A percentile compares a stretch with the other conserved stretches of the same genome.
These are phyloP conservation scores for Ogataea siamensis DNA, from an alignment of 805 yeast species.

Conservation along the genomic window DNA sequence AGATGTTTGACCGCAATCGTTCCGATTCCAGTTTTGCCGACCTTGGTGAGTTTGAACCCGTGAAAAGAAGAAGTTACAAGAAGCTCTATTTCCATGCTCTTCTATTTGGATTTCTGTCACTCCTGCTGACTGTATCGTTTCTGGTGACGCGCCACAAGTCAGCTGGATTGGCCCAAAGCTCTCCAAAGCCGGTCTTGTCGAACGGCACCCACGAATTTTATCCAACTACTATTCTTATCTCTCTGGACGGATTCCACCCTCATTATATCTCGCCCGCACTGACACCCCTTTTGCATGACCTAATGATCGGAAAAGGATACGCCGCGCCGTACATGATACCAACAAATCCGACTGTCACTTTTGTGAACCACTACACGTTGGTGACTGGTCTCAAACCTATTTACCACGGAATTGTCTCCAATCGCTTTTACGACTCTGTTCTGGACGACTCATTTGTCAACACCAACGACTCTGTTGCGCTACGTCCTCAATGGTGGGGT, in stretches of 20 bases:
- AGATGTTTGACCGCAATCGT: slow-evolving; percentile 27
- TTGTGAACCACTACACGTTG: slow-evolving; percentile 90
- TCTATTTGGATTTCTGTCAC: slow-evolving; percentile 7
- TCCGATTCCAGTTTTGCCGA: slow-evolving; percentile 26
- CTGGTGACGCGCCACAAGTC: slow-evolving; percentile 9
- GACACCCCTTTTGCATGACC: slow-evolving; percentile 69
- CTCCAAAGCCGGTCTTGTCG: slow-evolving; percentile 29
- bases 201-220: slow-evolving; percentile 70
- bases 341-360: slow-evolving; percentile 83
- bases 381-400: slow-evolving; percentile 84
- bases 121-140: slow-evolving; percentile 9
- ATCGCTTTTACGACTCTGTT: slow-evolving; percentile 68
- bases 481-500: slow-evolving; percentile 73
- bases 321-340: slow-evolving; percentile 87
- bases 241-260: slow-evolving; percentile 91
- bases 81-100: slow-evolving; percentile 8
- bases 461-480: slow-evolving; percentile 51
- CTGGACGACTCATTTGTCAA: slow-evolving; percentile 58
- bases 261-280: slow-evolving; percentile 63
- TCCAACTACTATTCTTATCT: slow-evolving; percentile 78
- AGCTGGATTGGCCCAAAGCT: neutral
- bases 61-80: slow-evolving; percentile 9
- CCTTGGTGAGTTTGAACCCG: slow-evolving; percentile 11
- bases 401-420: slow-evolving; percentile 85
- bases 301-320: slow-evolving; percentile 52